Evolutionary conservation across 495 filamentous ascomycete species (phyloP), one percentile per base, ranked within the genome.

Genomic region (Penicillium bovifimosum): DNA sequence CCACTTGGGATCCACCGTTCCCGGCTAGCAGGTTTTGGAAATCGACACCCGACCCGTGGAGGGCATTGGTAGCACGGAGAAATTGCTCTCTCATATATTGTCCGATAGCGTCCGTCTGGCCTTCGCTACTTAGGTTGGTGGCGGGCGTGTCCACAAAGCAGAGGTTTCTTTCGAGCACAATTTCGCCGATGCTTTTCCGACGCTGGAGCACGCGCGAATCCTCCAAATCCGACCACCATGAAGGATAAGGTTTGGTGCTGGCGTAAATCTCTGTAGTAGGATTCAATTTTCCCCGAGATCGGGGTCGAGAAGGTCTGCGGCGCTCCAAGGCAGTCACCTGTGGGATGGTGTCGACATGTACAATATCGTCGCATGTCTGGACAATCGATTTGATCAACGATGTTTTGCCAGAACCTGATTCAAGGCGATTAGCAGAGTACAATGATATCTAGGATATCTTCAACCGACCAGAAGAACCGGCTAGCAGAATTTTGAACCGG

Each of bases 151-250:
- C 93, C 47, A 96, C 86, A 65, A 98, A 98, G 64, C 91, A 96
- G 9, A 98, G 60, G 69, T 98, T 98, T 28, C 93, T 79, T 62
- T 98, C 93, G 47, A 98, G 75, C 34, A 96, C 84, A 29, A 83
- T 78, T 50, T 93, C 93, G 8, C 85, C 87, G 50, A 83, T 70
- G 58, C 87, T 93, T 70, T 90, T 96, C 54, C 89, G 80, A 50
- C 88, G 79, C 51, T 80, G 76, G 13, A 91, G 68, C 27, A 86
- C 71, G 34, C 78, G 80, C 40, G 83, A 85, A 46, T 90, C 83
- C 34, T 95, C 89, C 46, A 91, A 64, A 56, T 95, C 89, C n/a
- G 88, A 86, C 90, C 90, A 96, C 93, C 93, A 97, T 32, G 82
- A 66, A 2, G 95, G 93, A 70, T 95, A 96, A 48, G 93, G 81